Evolutionary conservation across 805 yeast species (phyloP), one percentile per base, ranked within the genome.

Genomic region (Starmerella kuoi): DNA sequence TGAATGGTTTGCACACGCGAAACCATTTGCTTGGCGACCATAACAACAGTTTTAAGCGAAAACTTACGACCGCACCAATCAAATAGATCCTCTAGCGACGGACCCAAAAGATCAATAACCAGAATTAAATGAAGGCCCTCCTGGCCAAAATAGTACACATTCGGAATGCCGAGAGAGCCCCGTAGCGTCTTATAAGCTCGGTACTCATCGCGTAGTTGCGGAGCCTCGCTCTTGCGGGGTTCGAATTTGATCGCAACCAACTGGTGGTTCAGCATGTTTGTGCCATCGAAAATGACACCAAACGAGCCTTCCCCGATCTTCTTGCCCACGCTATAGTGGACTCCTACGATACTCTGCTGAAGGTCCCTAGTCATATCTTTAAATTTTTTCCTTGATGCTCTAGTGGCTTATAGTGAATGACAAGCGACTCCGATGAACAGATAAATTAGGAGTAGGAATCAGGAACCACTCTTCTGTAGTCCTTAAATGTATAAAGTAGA

Each of bases 221-320:
- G 98, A 7, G 97, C 95, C 56, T 91, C 98, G 30, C 93, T 78
- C 60, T 87, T 91, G 55, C 97, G 72, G 18, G 96, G 97, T 64
- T 91, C 69, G 55, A 91, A 91, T 64, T 91, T 91, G 61, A 91
- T 88, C 31, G 97, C 98, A 35, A 91, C 97, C 38, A 83, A 93
- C 48, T 79, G 79, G 51, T 87, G 87, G 66, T 86, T 88, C 54
- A 91, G 76, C 58, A 91, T 71, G 61, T 91, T 88, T 33, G 84
- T 74, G 49, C 98, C 98, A 66, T 91, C 97, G 60, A 91, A 91
- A 46, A 91, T 80, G 40, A 91, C 94, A 43, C 98, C 98, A 62
- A 91, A 91, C 3, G 97, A 88, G 34, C 98, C 98, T 64, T 91
- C 97, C 44, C 98, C 98, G 48, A 91, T 87, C 66, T 91, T 91